A percentile compares a stretch with the other conserved stretches of the same genome.
Conservation (phyloP, 768 basidiomycete species). For the Neoboletus brunneissimus region DNA sequence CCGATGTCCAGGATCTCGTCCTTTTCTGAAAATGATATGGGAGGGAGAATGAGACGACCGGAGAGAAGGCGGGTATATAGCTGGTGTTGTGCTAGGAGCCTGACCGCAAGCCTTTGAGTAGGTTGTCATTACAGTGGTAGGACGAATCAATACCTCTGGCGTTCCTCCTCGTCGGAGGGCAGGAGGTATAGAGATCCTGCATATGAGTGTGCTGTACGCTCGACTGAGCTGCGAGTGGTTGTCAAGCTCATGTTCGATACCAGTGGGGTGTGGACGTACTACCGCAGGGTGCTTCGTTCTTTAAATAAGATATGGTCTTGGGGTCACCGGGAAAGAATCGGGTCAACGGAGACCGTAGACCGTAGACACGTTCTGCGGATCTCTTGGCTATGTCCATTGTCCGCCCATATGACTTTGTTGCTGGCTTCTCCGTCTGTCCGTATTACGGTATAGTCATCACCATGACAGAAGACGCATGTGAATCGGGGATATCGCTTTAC, state of each 20-base stretch:
- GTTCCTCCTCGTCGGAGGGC: conserved; percentile 28
- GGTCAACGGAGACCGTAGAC: neutral
- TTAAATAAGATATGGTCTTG: neutral
- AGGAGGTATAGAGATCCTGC: conserved; percentile 22
- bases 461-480: neutral
- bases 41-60: conserved; percentile 21
- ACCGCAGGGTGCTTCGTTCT: neutral
- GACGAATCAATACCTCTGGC: conserved; percentile 14
- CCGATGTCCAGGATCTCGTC: conserved; percentile 26
- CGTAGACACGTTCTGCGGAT: neutral
- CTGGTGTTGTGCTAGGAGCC: conserved; percentile 17
- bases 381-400: neutral
- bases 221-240: neutral
- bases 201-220: conserved; percentile 20
- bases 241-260: conserved; percentile 6
- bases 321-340: neutral
- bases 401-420: too few relatives aligned
- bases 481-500: neutral
- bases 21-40: conserved; percentile 9
- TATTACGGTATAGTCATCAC: too few relatives aligned
- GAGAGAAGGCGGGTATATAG: conserved; percentile 22
- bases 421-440: too few relatives aligned
- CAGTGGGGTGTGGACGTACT: neutral
- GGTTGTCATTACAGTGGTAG: neutral
- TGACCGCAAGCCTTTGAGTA: neutral